Percentiles rank a stretch among this genome's conserved stretches.
These are phyloP conservation scores for Fraxinus americana DNA, from an alignment of 257 asterid genomes.

Conservation along the genomic window DNA sequence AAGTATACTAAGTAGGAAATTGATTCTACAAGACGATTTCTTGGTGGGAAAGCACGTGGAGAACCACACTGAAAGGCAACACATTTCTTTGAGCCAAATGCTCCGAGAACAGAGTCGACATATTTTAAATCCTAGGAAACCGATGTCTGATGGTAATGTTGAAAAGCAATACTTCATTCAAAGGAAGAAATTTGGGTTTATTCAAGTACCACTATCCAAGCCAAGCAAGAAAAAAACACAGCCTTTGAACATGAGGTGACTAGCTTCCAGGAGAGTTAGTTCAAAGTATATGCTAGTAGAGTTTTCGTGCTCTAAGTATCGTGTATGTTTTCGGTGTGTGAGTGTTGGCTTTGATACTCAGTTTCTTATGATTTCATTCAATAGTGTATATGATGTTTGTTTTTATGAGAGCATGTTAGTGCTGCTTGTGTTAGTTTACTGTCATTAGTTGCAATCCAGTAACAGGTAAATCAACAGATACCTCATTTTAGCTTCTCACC, in stretches of 20 bases:
- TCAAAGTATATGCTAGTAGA: constrained; percentile 15
- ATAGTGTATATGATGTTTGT: background rate
- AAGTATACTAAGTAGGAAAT: constrained; percentile 54
- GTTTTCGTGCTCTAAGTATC: background rate
- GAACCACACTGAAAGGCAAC: constrained; percentile 48
- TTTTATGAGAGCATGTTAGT: background rate
- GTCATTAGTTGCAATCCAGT: background rate
- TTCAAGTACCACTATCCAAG: constrained; percentile 71
- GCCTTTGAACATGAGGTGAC: constrained; percentile 35
- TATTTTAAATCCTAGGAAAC: constrained; percentile 48
- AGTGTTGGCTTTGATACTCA: background rate
- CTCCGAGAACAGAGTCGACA: constrained; percentile 71
- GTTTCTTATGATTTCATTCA: background rate
- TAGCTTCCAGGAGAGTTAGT: background rate
- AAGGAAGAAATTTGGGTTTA: constrained; percentile 91
- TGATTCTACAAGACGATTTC: constrained; percentile 52
- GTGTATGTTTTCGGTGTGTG: background rate
- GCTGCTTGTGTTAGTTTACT: constrained; percentile 1
- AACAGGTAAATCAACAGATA: background rate
- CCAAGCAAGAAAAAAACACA: constrained; percentile 67
- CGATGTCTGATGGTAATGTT: constrained; percentile 39
- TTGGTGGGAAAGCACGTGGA: constrained; percentile 49
- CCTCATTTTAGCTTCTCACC: background rate
- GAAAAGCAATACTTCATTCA: constrained; percentile 59
- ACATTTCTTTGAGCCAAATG: constrained; percentile 83